Evolutionary conservation across 192 early-diverging fungal species (phyloP).

Genomic region (Mortierella antarctica): DNA sequence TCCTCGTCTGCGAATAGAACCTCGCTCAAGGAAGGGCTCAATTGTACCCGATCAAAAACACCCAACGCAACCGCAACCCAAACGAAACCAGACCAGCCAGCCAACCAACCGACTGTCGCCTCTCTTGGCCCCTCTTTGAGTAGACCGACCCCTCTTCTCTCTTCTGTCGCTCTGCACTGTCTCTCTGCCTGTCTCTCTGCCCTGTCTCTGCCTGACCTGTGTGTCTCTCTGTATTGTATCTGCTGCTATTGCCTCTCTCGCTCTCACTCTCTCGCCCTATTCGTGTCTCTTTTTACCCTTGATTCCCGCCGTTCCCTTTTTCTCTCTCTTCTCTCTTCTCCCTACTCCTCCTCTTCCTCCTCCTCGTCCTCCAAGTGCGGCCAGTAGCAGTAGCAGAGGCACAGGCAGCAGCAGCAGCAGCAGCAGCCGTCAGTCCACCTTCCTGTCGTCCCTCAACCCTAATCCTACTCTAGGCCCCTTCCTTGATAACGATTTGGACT

Average conservation of each 20-base stretch:
- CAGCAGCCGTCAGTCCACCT: background rate
- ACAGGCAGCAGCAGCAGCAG: slow-evolving; percentile 6
- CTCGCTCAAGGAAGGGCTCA: no score
- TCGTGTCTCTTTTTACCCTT: background rate
- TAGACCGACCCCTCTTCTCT: no score
- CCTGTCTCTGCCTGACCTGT: background rate
- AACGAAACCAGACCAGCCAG: no score
- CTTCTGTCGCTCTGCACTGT: background rate
- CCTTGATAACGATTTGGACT: no score
- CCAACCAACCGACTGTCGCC: background rate
- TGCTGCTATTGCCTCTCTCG: background rate
- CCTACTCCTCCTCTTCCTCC: background rate
- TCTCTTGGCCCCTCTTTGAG: background rate
- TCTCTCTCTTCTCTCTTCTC: background rate
- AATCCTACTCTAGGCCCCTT: no score
- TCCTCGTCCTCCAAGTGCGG: background rate
- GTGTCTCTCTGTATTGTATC: background rate
- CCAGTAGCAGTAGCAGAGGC: background rate
- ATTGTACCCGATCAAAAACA: no score
- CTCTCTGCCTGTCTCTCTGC: background rate
- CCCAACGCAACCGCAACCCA: no score
- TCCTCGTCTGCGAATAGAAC: no score
- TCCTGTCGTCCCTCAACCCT: no score
- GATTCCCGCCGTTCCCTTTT: background rate
- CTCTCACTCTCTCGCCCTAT: slow-evolving; percentile 1